Conservation (phyloP, 2,329 filamentous ascomycete genomes). For the Cercospora brassicicola region DNA sequence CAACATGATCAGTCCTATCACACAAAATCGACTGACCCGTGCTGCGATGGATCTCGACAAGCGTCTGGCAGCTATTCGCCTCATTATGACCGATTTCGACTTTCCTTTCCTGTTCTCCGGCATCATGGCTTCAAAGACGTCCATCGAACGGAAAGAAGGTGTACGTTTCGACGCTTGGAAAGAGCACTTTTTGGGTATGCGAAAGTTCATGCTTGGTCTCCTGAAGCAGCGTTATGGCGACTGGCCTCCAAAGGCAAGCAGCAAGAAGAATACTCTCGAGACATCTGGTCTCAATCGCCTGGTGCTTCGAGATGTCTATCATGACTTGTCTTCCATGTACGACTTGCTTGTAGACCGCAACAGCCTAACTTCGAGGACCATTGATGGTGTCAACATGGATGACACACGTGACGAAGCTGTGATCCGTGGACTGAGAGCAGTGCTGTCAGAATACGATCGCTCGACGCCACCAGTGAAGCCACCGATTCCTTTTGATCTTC, state of each 20-base stretch:
- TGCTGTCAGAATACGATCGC: slow-evolving; percentile 84
- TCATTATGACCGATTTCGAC: slow-evolving; percentile 80
- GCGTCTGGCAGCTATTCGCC: slow-evolving; percentile 68
- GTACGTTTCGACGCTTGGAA: slow-evolving; percentile 86
- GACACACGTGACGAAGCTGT: slow-evolving; percentile 58
- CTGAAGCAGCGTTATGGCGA: slow-evolving; percentile 68
- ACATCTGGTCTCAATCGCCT: slow-evolving; percentile 83
- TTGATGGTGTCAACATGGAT: slow-evolving; percentile 64
- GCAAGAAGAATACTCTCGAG: slow-evolving; percentile 86
- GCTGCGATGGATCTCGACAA: slow-evolving; percentile 76
- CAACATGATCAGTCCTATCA: slow-evolving; percentile 66
- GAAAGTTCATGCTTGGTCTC: slow-evolving; percentile 69
- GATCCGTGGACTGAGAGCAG: slow-evolving; percentile 69
- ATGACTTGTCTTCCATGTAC: slow-evolving; percentile 82
- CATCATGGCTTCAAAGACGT: slow-evolving; percentile 78
- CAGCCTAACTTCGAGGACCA: slow-evolving; percentile 73
- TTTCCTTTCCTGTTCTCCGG: slow-evolving; percentile 89
- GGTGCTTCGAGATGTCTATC: slow-evolving; percentile 78
- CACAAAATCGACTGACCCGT: slow-evolving; percentile 76
- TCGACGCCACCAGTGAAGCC: slow-evolving; percentile 87
- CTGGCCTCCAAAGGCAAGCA: slow-evolving; percentile 88
- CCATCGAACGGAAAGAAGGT: slow-evolving; percentile 68
- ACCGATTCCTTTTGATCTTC: slow-evolving; percentile 85
- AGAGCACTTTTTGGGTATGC: slow-evolving; percentile 69
- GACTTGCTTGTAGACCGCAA: slow-evolving; percentile 82